phyloP scores from a whole-genome alignment of 345 rosid species.

The Pugionium dolabratum region DNA sequence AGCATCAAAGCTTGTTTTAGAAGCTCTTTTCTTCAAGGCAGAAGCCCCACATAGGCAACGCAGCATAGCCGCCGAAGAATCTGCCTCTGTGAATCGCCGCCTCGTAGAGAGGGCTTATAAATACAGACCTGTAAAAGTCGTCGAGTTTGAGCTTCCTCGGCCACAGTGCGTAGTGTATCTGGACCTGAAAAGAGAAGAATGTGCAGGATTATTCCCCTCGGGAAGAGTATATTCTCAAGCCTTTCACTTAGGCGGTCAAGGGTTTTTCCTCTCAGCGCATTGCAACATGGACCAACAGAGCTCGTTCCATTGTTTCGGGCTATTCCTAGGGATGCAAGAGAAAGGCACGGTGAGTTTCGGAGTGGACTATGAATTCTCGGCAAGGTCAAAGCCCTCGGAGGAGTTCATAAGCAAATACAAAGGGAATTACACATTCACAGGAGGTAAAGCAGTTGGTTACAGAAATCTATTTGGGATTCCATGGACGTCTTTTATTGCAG shows the following conservation, averaged over 20 bases:
- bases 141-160: slow-evolving; percentile 85
- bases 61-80: slow-evolving; percentile 72
- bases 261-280: slow-evolving; percentile 92
- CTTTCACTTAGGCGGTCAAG: slow-evolving; percentile 96
- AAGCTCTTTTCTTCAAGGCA: slow-evolving; percentile 94
- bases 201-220: slow-evolving; percentile 67
- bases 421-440: slow-evolving; percentile 93
- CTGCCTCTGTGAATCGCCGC: slow-evolving; percentile 58
- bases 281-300: slow-evolving; percentile 99
- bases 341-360: slow-evolving; percentile 87
- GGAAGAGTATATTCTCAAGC: slow-evolving; percentile 96
- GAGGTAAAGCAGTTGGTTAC: slow-evolving; percentile 96
- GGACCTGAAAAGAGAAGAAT: slow-evolving; percentile 88
- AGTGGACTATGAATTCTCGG: slow-evolving; percentile 96
- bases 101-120: slow-evolving; percentile 89
- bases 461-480: slow-evolving; percentile 79
- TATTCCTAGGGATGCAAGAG: slow-evolving; percentile 97
- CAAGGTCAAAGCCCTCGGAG: slow-evolving; percentile 78
- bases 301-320: slow-evolving; percentile 87
- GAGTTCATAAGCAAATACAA: slow-evolving; percentile 85
- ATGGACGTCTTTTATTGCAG: slow-evolving; percentile 80
- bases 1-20: slow-evolving; percentile 85
- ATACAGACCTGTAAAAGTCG: slow-evolving; percentile 90
- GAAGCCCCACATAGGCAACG: slow-evolving; percentile 92
- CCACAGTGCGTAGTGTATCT: slow-evolving; percentile 91